Conservation (phyloP, 2,329 filamentous ascomycete genomes). For the Xylariomycetidae sp. region DNA sequence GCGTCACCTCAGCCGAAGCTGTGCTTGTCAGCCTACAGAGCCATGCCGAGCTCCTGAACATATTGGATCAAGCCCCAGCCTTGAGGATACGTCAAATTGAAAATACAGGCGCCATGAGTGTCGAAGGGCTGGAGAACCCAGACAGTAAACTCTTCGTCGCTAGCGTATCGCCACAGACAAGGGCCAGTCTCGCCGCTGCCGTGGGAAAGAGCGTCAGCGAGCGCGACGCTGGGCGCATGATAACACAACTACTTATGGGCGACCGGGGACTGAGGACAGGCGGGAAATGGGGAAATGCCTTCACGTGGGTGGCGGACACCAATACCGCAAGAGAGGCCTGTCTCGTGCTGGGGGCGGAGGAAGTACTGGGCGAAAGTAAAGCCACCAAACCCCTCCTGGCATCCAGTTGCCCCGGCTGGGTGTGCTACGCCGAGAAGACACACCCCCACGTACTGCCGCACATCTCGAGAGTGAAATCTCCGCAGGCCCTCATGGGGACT, state of each 20-base stretch:
- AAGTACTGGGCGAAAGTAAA: conserved; percentile 47
- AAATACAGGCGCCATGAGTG: conserved; percentile 30
- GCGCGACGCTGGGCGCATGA: conserved; percentile 72
- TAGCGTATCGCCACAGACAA: conserved; percentile 85
- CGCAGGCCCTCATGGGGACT: conserved; percentile 86
- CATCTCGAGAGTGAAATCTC: conserved; percentile 86
- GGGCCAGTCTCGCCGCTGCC: conserved; percentile 83
- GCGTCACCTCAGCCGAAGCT: conserved; percentile 94
- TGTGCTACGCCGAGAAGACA: conserved; percentile 98
- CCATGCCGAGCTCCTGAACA: conserved; percentile 82
- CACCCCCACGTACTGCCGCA: conserved; percentile 91
- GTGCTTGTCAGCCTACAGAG: conserved; percentile 94
- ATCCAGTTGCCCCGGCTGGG: conserved; percentile 93
- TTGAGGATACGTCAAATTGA: conserved; percentile 33
- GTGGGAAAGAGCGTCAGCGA: conserved; percentile 69
- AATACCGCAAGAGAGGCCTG: conserved; percentile 77
- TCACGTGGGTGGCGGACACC: conserved; percentile 88
- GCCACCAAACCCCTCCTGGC: conserved; percentile 64
- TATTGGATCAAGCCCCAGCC: conserved; percentile 64
- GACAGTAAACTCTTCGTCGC: conserved; percentile 81
- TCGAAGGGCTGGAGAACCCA: conserved; percentile 51
- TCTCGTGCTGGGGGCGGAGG: conserved; percentile 73
- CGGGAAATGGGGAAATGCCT: conserved; percentile 69
- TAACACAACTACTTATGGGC: conserved; percentile 73
- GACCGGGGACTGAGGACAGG: conserved; percentile 63